Conservation (phyloP, 495 filamentous ascomycete genomes). For the Podospora anserina region DNA sequence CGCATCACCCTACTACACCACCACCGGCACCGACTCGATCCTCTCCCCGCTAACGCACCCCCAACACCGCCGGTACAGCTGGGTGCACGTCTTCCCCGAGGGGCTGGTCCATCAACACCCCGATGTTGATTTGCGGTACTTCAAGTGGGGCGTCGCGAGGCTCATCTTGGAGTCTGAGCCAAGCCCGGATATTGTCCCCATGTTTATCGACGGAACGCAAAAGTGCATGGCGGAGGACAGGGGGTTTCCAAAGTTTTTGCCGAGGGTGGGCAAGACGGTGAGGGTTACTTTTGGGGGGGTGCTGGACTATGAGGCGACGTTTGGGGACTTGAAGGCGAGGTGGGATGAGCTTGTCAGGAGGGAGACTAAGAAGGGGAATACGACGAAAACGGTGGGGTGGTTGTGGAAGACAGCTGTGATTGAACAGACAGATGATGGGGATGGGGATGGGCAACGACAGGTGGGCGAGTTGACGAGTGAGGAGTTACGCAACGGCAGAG, state of each 20-base stretch:
- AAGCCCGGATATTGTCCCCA: constrained; percentile 80
- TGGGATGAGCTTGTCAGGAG: constrained; percentile 61
- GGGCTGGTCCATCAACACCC: constrained; percentile 88
- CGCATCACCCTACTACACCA: constrained; percentile 61
- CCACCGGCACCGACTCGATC: constrained; percentile 56
- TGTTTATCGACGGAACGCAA: constrained; percentile 88
- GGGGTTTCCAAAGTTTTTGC: constrained; percentile 74
- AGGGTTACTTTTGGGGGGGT: constrained; percentile 70
- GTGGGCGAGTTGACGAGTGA: constrained; percentile 49
- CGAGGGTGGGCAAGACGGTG: constrained; percentile 66
- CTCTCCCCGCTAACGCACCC: constrained; percentile 55
- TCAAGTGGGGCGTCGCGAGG: constrained; percentile 92
- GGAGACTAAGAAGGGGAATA: constrained; percentile 10
- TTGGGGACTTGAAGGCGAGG: constrained; percentile 63
- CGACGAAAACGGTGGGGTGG: constrained; percentile 4
- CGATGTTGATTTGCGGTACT: constrained; percentile 79
- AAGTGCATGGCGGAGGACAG: constrained; percentile 80
- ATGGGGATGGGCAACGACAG: constrained; percentile 40
- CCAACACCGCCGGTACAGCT: constrained; percentile 56
- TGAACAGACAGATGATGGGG: constrained; percentile 37
- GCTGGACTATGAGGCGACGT: constrained; percentile 56
- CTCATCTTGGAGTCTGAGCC: constrained; percentile 84
- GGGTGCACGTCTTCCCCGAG: constrained; percentile 96
- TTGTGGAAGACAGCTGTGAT: neutral
- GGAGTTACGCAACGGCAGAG: constrained; percentile 59